phyloP scores from a whole-genome alignment of 2,329 filamentous ascomycete genomes.

The Nothophoma quercina region DNA sequence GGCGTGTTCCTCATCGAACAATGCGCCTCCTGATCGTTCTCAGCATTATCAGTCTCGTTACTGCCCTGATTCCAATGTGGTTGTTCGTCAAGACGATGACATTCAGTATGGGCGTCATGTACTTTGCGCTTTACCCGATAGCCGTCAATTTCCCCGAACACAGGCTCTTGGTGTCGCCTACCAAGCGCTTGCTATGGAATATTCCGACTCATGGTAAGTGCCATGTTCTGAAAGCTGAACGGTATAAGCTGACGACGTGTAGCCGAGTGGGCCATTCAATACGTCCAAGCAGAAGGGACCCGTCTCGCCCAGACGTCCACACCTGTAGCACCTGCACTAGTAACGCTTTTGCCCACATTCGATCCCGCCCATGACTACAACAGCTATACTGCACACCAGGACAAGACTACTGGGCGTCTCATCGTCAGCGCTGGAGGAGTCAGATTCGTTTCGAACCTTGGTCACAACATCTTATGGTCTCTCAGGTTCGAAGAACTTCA shows the following conservation, averaged over 20 bases:
- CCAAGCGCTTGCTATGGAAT: constrained; percentile 48
- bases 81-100: constrained; percentile 41
- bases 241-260: background rate
- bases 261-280: constrained; percentile 48
- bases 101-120: constrained; percentile 37
- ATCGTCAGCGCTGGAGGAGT: constrained; percentile 27
- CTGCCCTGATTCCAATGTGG: constrained; percentile 32
- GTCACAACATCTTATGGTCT: constrained; percentile 21
- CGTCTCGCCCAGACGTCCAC: constrained; percentile 2
- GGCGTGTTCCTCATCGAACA: constrained; percentile 42
- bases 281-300: constrained; percentile 37
- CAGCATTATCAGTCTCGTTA: constrained; percentile 26
- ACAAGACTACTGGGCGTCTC: constrained; percentile 25
- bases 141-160: constrained; percentile 45
- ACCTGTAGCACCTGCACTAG: background rate
- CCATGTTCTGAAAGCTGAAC: background rate
- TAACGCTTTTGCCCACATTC: constrained; percentile 2
- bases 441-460: constrained; percentile 25
- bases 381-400: constrained; percentile 28
- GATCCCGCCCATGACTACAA: constrained; percentile 24
- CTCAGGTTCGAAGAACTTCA: constrained; percentile 28
- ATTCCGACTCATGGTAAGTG: constrained; percentile 45
- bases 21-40: constrained; percentile 34
- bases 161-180: constrained; percentile 45
- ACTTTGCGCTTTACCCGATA: constrained; percentile 48